These are phyloP conservation scores for Euphorbia corollata DNA, from an alignment of 441 rosid species.

Conservation along the genomic window DNA sequence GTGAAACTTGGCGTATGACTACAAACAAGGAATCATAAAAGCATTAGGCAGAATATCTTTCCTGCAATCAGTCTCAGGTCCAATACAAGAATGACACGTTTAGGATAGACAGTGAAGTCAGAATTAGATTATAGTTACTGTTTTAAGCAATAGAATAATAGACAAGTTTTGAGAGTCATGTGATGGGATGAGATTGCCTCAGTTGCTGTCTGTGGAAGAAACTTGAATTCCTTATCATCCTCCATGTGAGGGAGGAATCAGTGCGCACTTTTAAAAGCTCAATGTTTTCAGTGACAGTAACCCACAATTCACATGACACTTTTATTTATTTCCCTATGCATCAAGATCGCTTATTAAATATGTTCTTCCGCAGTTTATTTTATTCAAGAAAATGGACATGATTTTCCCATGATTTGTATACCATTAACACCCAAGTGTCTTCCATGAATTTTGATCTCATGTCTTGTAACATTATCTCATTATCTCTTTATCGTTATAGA, in stretches of 20 bases:
- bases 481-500: no score
- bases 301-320: constrained; percentile 31
- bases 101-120: background rate
- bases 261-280: constrained; percentile 25
- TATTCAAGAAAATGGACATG: constrained; percentile 9
- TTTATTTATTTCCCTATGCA: constrained; percentile 17
- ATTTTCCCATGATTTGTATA: constrained; percentile 13
- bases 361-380: background rate
- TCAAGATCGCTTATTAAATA: background rate
- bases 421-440: no score
- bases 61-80: background rate
- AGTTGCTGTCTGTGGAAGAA: constrained; percentile 24
- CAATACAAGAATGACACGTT: constrained; percentile 7
- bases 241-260: constrained; percentile 50
- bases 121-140: constrained; percentile 3
- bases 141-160: constrained; percentile 6
- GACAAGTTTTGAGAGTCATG: constrained; percentile 22
- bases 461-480: background rate
- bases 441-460: background rate
- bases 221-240: constrained; percentile 15
- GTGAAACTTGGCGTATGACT: background rate
- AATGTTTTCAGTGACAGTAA: constrained; percentile 27
- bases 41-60: background rate
- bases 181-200: constrained; percentile 24
- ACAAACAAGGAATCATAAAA: background rate